Conservation (phyloP, 352 stramenopile species). For the Phytophthora colocasiae region DNA sequence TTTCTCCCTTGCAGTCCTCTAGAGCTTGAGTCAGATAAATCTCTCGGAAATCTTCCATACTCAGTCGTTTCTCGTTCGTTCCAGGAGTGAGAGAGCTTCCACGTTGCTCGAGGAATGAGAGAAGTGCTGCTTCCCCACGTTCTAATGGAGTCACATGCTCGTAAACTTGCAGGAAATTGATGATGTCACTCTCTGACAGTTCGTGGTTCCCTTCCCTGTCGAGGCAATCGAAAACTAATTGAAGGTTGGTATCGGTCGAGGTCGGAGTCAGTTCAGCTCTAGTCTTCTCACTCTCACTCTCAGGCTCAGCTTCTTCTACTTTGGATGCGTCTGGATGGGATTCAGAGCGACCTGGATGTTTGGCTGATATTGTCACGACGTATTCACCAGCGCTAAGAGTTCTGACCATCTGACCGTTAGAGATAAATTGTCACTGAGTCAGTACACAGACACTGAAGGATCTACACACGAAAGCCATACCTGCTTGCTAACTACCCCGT, state of each 20-base stretch:
- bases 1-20: not conserved
- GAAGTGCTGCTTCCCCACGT: conserved; percentile 16
- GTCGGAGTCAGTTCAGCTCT: conserved; percentile 10
- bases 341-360: conserved; percentile 9
- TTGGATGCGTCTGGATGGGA: conserved; percentile 7
- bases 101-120: conserved; percentile 32
- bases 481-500: conserved; percentile 19
- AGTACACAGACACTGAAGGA: not conserved
- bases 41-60: conserved; percentile 46
- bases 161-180: conserved; percentile 32
- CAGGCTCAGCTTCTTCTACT: conserved; percentile 1
- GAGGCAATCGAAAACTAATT: conserved; percentile 54
- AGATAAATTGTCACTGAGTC: not conserved
- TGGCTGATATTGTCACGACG: conserved; percentile 38
- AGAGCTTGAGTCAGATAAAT: conserved; percentile 41
- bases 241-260: conserved; percentile 39
- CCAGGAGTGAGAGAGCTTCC: conserved; percentile 13
- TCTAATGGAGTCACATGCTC: conserved; percentile 26
- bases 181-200: conserved; percentile 36
- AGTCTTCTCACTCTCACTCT: not conserved
- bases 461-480: conserved; percentile 1
- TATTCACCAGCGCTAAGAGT: conserved; percentile 52
- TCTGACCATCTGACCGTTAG: conserved; percentile 26
- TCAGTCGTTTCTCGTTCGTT: conserved; percentile 32
- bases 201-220: conserved; percentile 47